phyloP scores from a whole-genome alignment of 257 asterid species.

The Linaria vulgaris region DNA sequence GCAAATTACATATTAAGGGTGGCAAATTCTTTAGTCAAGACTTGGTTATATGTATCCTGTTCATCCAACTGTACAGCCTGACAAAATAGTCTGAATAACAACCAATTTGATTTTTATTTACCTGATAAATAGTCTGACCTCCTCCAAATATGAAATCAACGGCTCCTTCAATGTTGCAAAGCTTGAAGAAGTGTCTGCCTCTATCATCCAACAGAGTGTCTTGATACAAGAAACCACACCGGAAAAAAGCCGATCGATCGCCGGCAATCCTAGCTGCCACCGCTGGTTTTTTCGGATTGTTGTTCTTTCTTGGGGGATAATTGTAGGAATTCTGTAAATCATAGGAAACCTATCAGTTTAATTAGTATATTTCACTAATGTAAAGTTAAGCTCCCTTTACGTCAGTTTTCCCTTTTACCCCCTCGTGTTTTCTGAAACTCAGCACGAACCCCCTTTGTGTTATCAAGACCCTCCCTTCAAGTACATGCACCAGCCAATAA shows the following conservation, averaged over 20 bases:
- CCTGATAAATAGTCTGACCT: constrained; percentile 60
- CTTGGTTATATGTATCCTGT: too few species aligned
- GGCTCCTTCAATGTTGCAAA: constrained; percentile 49
- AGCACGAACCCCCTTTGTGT: too few species aligned
- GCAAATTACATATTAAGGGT: too few species aligned
- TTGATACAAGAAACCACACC: constrained; percentile 41
- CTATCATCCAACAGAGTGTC: constrained; percentile 50
- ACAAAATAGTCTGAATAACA: background rate
- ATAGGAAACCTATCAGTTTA: too few species aligned
- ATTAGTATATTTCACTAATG: too few species aligned
- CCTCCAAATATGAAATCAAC: constrained; percentile 55
- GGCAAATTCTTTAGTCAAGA: too few species aligned
- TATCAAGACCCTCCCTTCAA: too few species aligned
- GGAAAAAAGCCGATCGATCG: constrained; percentile 42
- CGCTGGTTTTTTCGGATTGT: constrained; percentile 27
- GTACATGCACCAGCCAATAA: too few species aligned
- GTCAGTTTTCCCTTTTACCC: too few species aligned
- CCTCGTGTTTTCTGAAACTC: too few species aligned
- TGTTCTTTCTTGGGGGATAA: constrained; percentile 31
- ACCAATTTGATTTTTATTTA: constrained; percentile 11
- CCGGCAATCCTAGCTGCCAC: constrained; percentile 49
- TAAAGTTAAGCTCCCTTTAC: too few species aligned
- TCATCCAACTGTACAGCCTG: too few species aligned
- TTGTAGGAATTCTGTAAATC: constrained; percentile 45
- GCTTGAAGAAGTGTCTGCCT: constrained; percentile 52